Conservation (phyloP, 2,329 filamentous ascomycete genomes). For the Ceratocystis cubensis region DNA sequence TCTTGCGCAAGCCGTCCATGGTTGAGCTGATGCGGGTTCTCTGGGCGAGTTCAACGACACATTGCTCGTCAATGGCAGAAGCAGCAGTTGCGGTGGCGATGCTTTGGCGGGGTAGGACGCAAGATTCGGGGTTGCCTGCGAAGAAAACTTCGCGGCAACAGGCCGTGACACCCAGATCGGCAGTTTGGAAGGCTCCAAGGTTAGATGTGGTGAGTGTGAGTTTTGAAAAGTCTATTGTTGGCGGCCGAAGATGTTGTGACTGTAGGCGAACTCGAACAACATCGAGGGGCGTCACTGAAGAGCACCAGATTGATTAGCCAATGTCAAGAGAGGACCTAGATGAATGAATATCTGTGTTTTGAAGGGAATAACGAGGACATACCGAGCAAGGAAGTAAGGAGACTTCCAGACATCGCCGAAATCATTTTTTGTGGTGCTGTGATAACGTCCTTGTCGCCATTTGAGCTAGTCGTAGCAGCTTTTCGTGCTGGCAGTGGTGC, state of each 20-base stretch:
- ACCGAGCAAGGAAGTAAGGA: conserved; percentile 84
- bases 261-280: conserved; percentile 92
- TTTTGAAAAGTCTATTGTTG: conserved; percentile 43
- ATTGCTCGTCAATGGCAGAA: conserved; percentile 45
- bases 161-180: conserved; percentile 79
- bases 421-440: conserved; percentile 86
- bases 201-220: conserved; percentile 40
- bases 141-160: conserved; percentile 98
- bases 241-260: conserved; percentile 52
- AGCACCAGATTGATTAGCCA: conserved; percentile 5
- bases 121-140: conserved; percentile 71
- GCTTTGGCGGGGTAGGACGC: conserved; percentile 54
- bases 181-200: conserved; percentile 55
- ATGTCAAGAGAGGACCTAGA: not conserved
- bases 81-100: conserved; percentile 27
- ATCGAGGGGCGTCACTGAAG: conserved; percentile 82
- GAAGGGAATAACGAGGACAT: conserved; percentile 27
- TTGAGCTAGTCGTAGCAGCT: not conserved
- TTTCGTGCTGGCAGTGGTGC: not conserved
- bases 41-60: conserved; percentile 78
- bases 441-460: conserved; percentile 45
- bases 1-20: conserved; percentile 83
- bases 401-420: conserved; percentile 78
- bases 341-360: not conserved
- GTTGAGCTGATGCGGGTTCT: conserved; percentile 79